phyloP scores from a whole-genome alignment of 306 rosid species.

The Purshia tridentata region DNA sequence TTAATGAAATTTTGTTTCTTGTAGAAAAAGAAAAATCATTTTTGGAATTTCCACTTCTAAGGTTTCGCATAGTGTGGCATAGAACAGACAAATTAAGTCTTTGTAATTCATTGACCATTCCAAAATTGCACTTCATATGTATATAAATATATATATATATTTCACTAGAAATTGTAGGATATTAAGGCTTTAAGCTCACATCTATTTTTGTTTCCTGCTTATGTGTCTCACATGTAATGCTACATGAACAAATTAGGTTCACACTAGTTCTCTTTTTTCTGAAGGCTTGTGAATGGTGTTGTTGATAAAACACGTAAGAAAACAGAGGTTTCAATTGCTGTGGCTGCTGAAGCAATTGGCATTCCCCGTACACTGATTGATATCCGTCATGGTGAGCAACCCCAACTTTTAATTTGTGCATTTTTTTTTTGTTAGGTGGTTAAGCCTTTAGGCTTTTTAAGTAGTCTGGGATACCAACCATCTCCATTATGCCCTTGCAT shows the following conservation, averaged over 20 bases:
- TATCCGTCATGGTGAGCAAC: slow-evolving; percentile 77
- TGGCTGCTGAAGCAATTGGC: slow-evolving; percentile 72
- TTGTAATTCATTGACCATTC: neutral
- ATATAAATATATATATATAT: too few species aligned
- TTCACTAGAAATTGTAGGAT: neutral
- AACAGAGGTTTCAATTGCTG: slow-evolving; percentile 65
- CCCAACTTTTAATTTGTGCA: neutral
- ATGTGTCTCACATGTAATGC: neutral
- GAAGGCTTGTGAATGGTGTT: slow-evolving; percentile 86
- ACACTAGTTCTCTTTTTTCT: slow-evolving; percentile 14
- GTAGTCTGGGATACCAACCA: neutral
- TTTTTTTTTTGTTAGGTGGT: neutral
- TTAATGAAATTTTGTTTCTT: too few species aligned
- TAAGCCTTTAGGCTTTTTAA: neutral
- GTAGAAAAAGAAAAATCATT: too few species aligned
- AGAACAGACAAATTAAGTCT: neutral
- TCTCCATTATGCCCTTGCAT: neutral
- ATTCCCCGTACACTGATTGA: slow-evolving; percentile 84
- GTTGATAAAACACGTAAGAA: slow-evolving; percentile 85
- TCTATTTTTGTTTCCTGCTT: neutral
- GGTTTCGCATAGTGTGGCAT: neutral
- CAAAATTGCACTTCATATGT: neutral
- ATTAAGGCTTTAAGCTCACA: neutral
- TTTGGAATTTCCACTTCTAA: neutral
- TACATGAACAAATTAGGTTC: neutral